Percentiles rank a stretch among this genome's conserved stretches.
Conservation (phyloP, 1,284 basidiomycete genomes). For the Phaffia rhodozyma region DNA sequence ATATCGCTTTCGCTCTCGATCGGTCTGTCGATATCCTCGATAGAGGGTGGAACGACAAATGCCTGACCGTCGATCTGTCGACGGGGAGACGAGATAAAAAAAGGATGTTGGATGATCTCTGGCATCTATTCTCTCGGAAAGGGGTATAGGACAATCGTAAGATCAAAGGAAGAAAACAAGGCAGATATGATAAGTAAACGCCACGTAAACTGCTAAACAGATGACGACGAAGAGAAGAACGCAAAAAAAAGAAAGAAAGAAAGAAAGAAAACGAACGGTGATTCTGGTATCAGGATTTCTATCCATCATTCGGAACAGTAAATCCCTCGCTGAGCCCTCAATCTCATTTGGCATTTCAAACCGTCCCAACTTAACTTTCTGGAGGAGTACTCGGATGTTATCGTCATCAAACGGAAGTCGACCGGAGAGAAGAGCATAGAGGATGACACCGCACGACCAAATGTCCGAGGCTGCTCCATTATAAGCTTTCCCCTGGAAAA, state of each 20-base stretch:
- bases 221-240: conserved; percentile 46
- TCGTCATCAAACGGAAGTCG: conserved; percentile 84
- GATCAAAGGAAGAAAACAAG: background rate
- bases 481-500: conserved; percentile 61
- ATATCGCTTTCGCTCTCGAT: conserved; percentile 52
- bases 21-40: conserved; percentile 56
- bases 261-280: conserved; percentile 45
- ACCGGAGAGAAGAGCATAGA: conserved; percentile 84
- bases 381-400: conserved; percentile 56
- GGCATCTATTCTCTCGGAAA: conserved; percentile 46
- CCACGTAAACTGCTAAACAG: conserved; percentile 58
- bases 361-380: conserved; percentile 70
- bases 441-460: conserved; percentile 96
- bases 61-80: conserved; percentile 43
- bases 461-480: conserved; percentile 84
- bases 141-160: conserved; percentile 43
- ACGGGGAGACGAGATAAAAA: conserved; percentile 59
- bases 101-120: conserved; percentile 77
- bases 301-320: conserved; percentile 78
- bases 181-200: conserved; percentile 37
- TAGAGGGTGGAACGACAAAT: conserved; percentile 52
- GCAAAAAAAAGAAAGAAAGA: conserved; percentile 1
- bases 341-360: conserved; percentile 76
- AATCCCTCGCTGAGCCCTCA: conserved; percentile 61
- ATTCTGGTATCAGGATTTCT: conserved; percentile 72